Evolutionary conservation across 352 stramenopile species (phyloP).

Genomic region (Plasmopara viticola): DNA sequence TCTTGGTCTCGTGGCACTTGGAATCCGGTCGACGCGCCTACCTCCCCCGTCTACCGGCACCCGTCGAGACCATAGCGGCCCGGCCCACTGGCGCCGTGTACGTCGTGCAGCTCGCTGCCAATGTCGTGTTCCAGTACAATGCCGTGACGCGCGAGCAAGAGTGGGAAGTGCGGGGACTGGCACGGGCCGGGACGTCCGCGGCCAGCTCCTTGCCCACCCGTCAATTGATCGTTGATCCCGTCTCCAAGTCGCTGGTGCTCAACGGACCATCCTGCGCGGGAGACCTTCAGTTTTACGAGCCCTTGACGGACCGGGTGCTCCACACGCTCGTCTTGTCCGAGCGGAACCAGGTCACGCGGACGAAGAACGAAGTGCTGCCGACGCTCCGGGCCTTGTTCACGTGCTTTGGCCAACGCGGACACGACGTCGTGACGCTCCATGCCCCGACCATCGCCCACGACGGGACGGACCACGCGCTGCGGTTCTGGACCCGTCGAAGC

Average conservation of each 20-base stretch:
- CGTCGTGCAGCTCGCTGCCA: conserved; percentile 55
- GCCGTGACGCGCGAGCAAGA: conserved; percentile 65
- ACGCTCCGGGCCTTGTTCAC: conserved; percentile 44
- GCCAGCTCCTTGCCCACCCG: conserved; percentile 40
- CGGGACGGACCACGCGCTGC: conserved; percentile 52
- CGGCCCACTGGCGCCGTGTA: conserved; percentile 51
- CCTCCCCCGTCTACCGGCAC: conserved; percentile 65
- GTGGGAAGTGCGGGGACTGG: conserved; percentile 62
- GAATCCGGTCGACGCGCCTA: conserved; percentile 69
- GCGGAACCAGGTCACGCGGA: conserved; percentile 81
- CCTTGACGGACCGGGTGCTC: conserved; percentile 71
- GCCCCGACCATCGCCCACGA: conserved; percentile 18
- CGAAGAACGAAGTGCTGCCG: conserved; percentile 53
- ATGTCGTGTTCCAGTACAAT: conserved; percentile 81
- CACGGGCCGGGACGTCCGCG: conserved; percentile 41
- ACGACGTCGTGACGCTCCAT: conserved; percentile 58
- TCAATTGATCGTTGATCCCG: conserved; percentile 55
- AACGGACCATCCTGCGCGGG: conserved; percentile 57
- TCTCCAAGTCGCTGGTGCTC: conserved; percentile 50
- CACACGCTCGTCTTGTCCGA: conserved; percentile 65
- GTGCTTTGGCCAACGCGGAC: conserved; percentile 45
- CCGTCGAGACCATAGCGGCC: conserved; percentile 47
- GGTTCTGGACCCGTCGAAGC: conserved; percentile 71
- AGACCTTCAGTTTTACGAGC: conserved; percentile 77
- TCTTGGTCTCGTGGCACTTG: conserved; percentile 84